Conservation (phyloP, 2,329 filamentous ascomycete genomes). For the Colletotrichum cordylinicola region DNA sequence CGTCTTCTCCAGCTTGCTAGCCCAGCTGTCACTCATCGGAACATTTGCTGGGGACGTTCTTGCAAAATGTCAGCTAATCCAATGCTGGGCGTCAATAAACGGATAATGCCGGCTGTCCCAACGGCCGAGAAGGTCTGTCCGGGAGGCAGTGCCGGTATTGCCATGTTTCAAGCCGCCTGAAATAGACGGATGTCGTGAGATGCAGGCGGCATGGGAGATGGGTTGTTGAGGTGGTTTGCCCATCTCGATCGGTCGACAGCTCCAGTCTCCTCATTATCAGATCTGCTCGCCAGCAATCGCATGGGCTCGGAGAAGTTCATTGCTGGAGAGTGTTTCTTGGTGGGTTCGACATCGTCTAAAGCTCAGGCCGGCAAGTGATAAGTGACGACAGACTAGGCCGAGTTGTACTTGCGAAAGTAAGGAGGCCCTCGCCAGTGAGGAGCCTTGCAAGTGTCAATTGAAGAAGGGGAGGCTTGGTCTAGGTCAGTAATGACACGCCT, state of each 20-base stretch:
- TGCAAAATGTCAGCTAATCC: neutral
- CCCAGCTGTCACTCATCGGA: neutral
- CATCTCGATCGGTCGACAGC: neutral
- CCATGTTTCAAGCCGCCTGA: conserved; percentile 6
- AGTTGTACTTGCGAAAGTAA: conserved; percentile 6
- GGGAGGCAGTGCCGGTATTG: conserved; percentile 2
- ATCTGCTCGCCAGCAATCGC: neutral
- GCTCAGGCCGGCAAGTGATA: conserved; percentile 11
- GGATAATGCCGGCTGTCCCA: neutral
- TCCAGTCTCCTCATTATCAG: neutral
- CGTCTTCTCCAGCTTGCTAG: neutral
- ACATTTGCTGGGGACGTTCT: neutral
- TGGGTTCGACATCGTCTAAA: neutral
- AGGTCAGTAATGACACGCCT: conserved; percentile 7
- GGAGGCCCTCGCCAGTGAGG: neutral
- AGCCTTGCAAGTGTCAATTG: neutral
- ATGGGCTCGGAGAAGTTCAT: neutral
- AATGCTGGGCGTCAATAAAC: neutral
- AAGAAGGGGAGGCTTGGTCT: neutral
- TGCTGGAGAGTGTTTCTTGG: neutral
- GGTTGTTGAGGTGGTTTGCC: neutral
- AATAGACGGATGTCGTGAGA: neutral
- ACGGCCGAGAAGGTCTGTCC: neutral
- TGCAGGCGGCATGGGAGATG: neutral
- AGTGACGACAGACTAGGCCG: neutral